Evolutionary conservation across 192 early-diverging fungal species (phyloP), one percentile per base, ranked within the genome.

Genomic region (Dissophora ornata): DNA sequence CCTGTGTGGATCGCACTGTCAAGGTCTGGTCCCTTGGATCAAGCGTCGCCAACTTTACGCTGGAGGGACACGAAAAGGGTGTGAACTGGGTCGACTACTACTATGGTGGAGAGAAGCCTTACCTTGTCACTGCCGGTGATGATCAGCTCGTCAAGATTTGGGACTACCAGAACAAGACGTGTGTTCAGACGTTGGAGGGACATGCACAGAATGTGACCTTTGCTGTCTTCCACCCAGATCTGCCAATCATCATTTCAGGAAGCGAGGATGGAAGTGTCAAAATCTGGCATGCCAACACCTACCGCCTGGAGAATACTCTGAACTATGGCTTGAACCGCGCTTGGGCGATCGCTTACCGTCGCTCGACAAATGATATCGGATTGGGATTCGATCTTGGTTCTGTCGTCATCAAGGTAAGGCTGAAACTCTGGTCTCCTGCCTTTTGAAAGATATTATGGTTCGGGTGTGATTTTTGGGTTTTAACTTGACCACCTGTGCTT

Each of bases 151-250:
- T 94, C 71, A 98, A 97, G 67, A 93, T 99, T 44, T 99, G 98
- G 98, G 98, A 99, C 80, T 98, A 98, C 73, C 97, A 98, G 77
- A 99, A 98, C 89, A 98, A 97, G 82, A 95, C 95, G 24, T 98
- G 97, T 80, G 98, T 99, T 18, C 96, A 97, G 80, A 99, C 97
- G 13, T 87, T 99, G 52, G 96, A 98, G 84, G 98, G 98, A 6
- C 98, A 99, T 84, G 87, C 91, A 21, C 91, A 97, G 51, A 98
- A 99, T 63, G 96, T 97, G 3, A 94, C 89, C 16, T 89, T 94
- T 32, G 93, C 94, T 3, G 84, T 86, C 10, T 99, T 91, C 85
- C 98, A 99, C 69, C 98, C 98, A 7, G 90, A 92, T 25, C 83
- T 98, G 56, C 98, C 98, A 24, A 96, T 99, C 57, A 98, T 98